phyloP scores from a whole-genome alignment of 352 stramenopile genomes.

The Phytophthora pseudosyringae region DNA sequence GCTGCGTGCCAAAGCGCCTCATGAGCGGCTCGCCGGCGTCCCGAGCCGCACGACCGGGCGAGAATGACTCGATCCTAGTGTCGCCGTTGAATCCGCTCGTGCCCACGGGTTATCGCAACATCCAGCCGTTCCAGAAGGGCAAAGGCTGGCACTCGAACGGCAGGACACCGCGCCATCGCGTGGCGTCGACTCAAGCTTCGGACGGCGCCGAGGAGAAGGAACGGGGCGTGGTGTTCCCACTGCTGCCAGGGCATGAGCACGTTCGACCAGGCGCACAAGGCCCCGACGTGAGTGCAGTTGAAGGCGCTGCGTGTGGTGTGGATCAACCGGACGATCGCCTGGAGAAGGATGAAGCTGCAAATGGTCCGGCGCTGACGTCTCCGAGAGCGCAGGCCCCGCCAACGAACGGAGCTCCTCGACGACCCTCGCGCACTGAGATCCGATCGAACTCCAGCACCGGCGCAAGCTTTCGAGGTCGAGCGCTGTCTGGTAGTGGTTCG shows the following conservation, averaged over 20 bases:
- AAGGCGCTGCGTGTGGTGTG: conserved; percentile 6
- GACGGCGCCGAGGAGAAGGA: conserved; percentile 23
- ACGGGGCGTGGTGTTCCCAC: conserved; percentile 57
- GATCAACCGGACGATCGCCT: conserved; percentile 27
- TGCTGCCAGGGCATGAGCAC: conserved; percentile 25
- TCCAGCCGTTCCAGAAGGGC: conserved; percentile 74
- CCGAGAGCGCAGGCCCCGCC: conserved; percentile 26
- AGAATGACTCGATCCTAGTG: conserved; percentile 32
- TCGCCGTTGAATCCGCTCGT: conserved; percentile 69
- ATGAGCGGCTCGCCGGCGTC: conserved; percentile 26
- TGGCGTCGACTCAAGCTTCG: conserved; percentile 15
- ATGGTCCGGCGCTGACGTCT: conserved; percentile 12
- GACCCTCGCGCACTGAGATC: conserved; percentile 26
- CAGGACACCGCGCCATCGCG: conserved; percentile 21
- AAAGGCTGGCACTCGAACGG: conserved; percentile 75
- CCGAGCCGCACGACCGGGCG: conserved; percentile 17
- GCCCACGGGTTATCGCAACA: conserved; percentile 68
- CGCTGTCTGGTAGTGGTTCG: conserved; percentile 19
- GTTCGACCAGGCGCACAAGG: conserved; percentile 20
- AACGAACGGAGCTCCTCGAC: conserved; percentile 18
- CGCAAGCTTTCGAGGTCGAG: conserved; percentile 41
- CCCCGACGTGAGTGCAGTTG: conserved; percentile 28
- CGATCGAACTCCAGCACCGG: conserved; percentile 9
- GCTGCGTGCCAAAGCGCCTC: too few species aligned
- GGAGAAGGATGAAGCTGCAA: conserved; percentile 27